Base-by-base conservation (phyloP, 352 stramenopile genomes). In the Globisporangium sylvaticum region DNA sequence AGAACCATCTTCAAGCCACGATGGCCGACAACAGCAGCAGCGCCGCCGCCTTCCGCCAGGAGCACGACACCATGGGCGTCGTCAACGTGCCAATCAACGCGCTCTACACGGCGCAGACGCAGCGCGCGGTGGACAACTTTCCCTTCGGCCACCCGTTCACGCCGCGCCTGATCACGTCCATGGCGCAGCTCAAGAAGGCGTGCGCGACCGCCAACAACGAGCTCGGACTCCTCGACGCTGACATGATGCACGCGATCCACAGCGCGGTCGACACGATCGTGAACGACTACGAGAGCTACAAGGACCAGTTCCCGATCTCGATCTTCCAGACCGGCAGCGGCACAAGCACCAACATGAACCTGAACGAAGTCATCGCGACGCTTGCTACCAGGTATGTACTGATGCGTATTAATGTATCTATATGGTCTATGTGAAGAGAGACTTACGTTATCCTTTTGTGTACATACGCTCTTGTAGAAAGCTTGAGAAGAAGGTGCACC, bases 301-400 rank as follows among this genome's bases (percentile, higher is more conserved):
- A 66, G 15, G 67, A 75, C 53, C 78, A 86, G 58, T 86, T 86
- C 76, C 78, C 78, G 10, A 76, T 86, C 69, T 81, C 75, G 48
- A 78, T 84, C 60, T 88, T 83, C 74, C 96, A 99, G 75, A 98
- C 94, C 7, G 95, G 96, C 46, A 92, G 78, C 58, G 96, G 96
- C 29, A 99, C 96, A n/a, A 96, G 98, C 72, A 98, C 93, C 42
- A 99, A 99, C 80, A 99, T 99, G 96, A 99, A 99, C 79, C 89
- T 97, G 24, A 99, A 99, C 80, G 94, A 99, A 79, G 96, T 98
- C 3, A 79, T 99, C 44, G 84, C 92, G 18, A 98, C 97, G 69
- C 78, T 96, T 34, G 94, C 95, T 9, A 71, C 57, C 18, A 68
- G 64, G 55, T 70, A 31, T n/a, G 68, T 22, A 14, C 39, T 27